Conservation (phyloP, 495 filamentous ascomycete species). For the Tuber brumale region DNA sequence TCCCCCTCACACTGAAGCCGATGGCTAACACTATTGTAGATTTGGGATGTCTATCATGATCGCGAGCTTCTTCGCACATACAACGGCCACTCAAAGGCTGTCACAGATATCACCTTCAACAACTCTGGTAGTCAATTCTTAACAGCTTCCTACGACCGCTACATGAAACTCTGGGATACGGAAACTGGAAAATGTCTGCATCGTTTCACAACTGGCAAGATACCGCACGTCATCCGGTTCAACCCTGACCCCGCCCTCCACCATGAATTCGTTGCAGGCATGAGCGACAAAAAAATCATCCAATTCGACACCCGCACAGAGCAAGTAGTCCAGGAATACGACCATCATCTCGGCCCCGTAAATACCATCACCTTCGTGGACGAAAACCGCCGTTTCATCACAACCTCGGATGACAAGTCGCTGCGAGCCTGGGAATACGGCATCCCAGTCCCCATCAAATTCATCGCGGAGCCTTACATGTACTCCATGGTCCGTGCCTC, state of each 20-base stretch:
- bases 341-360: slow-evolving; percentile 93
- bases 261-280: slow-evolving; percentile 89
- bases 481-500: slow-evolving; percentile 78
- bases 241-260: slow-evolving; percentile 69
- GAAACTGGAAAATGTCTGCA: slow-evolving; percentile 83
- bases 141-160: slow-evolving; percentile 83
- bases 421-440: slow-evolving; percentile 96
- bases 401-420: slow-evolving; percentile 93
- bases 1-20: neutral
- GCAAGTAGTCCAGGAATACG: slow-evolving; percentile 91
- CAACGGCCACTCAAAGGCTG: slow-evolving; percentile 79
- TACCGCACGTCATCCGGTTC: slow-evolving; percentile 89
- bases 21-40: slow-evolving; percentile 41
- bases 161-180: slow-evolving; percentile 97
- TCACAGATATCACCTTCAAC: slow-evolving; percentile 86
- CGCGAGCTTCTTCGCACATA: slow-evolving; percentile 83
- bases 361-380: slow-evolving; percentile 97
- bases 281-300: slow-evolving; percentile 97
- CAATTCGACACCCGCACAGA: slow-evolving; percentile 87
- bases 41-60: slow-evolving; percentile 89
- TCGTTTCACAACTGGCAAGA: slow-evolving; percentile 85
- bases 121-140: slow-evolving; percentile 76
- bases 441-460: slow-evolving; percentile 76
- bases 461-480: slow-evolving; percentile 95
- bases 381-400: slow-evolving; percentile 90